A percentile compares a stretch with the other conserved stretches of the same genome.
phyloP scores from a whole-genome alignment of 2,329 filamentous ascomycete genomes.

The Thelonectria olida region DNA sequence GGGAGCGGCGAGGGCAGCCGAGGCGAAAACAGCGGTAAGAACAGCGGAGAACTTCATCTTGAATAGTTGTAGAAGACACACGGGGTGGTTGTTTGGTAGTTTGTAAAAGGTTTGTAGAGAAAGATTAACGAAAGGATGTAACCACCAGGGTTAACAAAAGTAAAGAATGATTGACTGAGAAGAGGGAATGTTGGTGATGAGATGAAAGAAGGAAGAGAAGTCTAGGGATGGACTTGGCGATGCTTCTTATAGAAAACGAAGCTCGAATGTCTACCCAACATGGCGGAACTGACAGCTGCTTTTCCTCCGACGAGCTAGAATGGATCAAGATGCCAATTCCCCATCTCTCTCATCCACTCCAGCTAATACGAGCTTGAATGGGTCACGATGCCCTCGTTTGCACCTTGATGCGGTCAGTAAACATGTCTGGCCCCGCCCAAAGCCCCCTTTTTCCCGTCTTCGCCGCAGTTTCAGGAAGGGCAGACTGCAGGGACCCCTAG shows the following conservation, averaged over 20 bases:
- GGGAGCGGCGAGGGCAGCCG: constrained; percentile 30
- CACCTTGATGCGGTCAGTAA: neutral
- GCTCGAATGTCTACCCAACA: neutral
- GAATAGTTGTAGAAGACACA: constrained; percentile 10
- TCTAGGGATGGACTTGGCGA: neutral
- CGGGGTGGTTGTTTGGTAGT: neutral
- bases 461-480: neutral
- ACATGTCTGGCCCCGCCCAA: neutral
- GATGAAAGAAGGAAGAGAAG: neutral
- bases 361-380: neutral
- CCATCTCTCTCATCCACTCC: neutral
- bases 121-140: constrained; percentile 26
- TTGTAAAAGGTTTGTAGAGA: neutral
- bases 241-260: neutral
- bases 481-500: neutral
- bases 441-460: neutral
- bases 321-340: neutral
- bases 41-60: constrained; percentile 39
- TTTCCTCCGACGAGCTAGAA: neutral
- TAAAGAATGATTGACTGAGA: constrained; percentile 22
- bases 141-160: constrained; percentile 35
- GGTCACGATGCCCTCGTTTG: neutral
- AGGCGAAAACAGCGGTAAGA: constrained; percentile 34
- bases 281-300: neutral
- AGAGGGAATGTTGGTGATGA: constrained; percentile 11